A percentile compares a stretch with the other conserved stretches of the same genome.
These are phyloP conservation scores for Trebouxiophyceae sp. DNA, from an alignment of 163 green algal species.

Conservation along the genomic window DNA sequence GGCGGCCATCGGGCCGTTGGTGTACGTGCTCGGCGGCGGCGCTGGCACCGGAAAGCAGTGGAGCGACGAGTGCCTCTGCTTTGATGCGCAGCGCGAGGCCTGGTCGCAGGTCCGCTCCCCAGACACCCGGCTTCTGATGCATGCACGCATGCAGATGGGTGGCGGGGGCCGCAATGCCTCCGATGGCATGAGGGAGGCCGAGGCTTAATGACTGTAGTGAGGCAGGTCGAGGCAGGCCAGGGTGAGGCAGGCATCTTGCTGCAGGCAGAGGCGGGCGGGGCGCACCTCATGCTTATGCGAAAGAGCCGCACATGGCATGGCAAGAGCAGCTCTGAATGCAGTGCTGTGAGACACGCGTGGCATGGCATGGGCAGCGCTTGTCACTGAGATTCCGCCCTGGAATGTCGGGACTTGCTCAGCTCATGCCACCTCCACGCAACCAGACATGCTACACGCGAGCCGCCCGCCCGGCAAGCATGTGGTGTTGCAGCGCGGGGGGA, in stretches of 20 bases:
- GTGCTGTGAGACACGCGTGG: too few relatives aligned
- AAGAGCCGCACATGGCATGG: too few relatives aligned
- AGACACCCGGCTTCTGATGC: neutral
- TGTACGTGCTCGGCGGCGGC: slow-evolving; percentile 35
- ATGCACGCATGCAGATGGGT: neutral
- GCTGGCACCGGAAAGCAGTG: slow-evolving; percentile 16
- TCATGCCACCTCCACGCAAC: too few relatives aligned
- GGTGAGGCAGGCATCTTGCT: too few relatives aligned
- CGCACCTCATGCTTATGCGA: too few relatives aligned
- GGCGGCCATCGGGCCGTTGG: slow-evolving; percentile 10
- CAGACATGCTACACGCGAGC: too few relatives aligned
- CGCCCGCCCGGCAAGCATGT: too few relatives aligned
- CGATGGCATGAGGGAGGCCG: neutral
- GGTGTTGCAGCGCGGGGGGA: neutral
- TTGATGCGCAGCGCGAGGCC: slow-evolving; percentile 7
- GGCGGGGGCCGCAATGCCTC: neutral
- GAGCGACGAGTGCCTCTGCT: slow-evolving; percentile 17
- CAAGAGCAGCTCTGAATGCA: too few relatives aligned
- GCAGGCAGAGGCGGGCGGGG: too few relatives aligned
- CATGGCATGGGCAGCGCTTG: too few relatives aligned
- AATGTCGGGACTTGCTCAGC: too few relatives aligned
- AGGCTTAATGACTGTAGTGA: neutral
- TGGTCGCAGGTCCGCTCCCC: slow-evolving; percentile 24
- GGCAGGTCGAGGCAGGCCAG: neutral
- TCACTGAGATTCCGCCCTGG: too few relatives aligned